Percentiles rank a stretch among this genome's conserved stretches.
phyloP scores from a whole-genome alignment of 805 yeast genomes.

The Candida cerambycidarum region DNA sequence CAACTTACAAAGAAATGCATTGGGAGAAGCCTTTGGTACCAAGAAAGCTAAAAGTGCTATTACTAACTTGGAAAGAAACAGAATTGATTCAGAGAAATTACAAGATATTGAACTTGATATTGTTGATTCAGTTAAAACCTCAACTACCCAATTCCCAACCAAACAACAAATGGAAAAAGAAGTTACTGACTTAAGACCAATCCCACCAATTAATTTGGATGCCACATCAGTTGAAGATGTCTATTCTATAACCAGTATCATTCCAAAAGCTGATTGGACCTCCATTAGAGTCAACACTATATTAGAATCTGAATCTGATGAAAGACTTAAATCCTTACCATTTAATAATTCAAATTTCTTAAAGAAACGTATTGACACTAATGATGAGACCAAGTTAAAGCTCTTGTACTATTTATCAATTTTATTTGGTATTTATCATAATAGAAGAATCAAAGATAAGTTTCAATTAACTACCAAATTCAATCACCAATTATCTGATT shows the following conservation, averaged over 20 bases:
- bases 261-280: slow-evolving; percentile 64
- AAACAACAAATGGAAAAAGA: slow-evolving; percentile 57
- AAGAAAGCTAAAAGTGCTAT: slow-evolving; percentile 93
- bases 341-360: slow-evolving; percentile 57
- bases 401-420: slow-evolving; percentile 78
- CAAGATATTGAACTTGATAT: slow-evolving; percentile 76
- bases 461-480: slow-evolving; percentile 60
- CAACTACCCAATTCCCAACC: slow-evolving; percentile 74
- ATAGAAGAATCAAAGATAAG: slow-evolving; percentile 62
- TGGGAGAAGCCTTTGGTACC: slow-evolving; percentile 97
- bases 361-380: slow-evolving; percentile 34
- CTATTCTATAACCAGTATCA: slow-evolving; percentile 70
- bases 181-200: slow-evolving; percentile 72
- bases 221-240: slow-evolving; percentile 85
- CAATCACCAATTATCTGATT: slow-evolving; percentile 66
- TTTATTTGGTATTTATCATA: slow-evolving; percentile 74
- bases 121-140: slow-evolving; percentile 70
- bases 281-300: slow-evolving; percentile 64
- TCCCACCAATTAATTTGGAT: slow-evolving; percentile 71
- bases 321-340: slow-evolving; percentile 62
- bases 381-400: slow-evolving; percentile 59
- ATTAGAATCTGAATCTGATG: slow-evolving; percentile 50
- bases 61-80: slow-evolving; percentile 73
- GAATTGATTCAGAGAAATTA: slow-evolving; percentile 81
- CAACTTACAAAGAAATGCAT: slow-evolving; percentile 68